Evolutionary conservation across 768 basidiomycete species (phyloP).

Genomic region (Kwoniella dendrophila): DNA sequence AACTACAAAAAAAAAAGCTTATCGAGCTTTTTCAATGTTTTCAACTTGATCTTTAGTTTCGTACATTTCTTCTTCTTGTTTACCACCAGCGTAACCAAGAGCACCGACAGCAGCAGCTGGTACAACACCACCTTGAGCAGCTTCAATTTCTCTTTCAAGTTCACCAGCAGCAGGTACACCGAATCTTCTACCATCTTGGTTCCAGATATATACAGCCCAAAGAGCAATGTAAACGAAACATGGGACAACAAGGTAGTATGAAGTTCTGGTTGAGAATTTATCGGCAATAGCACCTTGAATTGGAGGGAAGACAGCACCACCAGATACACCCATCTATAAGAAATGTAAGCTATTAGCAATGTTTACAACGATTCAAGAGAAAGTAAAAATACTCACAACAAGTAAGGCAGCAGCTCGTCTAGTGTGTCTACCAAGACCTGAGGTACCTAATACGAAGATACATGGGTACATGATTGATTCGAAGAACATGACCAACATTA

Average conservation of each 20-base stretch:
- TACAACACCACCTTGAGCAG: slow-evolving; percentile 14
- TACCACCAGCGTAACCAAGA: slow-evolving; percentile 28
- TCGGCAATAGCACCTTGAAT: slow-evolving; percentile 56
- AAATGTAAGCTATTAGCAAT: not conserved
- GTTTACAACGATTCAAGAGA: not conserved
- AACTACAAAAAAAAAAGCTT: not conserved
- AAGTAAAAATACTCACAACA: slow-evolving; percentile 43
- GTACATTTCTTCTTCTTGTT: slow-evolving; percentile 12
- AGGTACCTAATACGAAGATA: slow-evolving; percentile 61
- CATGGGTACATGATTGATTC: slow-evolving; percentile 60
- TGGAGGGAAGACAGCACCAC: slow-evolving; percentile 55
- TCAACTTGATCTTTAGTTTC: slow-evolving; percentile 24
- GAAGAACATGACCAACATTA: slow-evolving; percentile 72
- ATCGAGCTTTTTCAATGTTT: slow-evolving; percentile 24
- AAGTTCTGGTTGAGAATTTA: slow-evolving; percentile 40
- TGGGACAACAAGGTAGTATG: slow-evolving; percentile 48
- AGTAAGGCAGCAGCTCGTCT: slow-evolving; percentile 54
- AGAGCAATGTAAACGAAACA: slow-evolving; percentile 46
- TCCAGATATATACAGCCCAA: slow-evolving; percentile 51
- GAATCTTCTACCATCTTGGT: slow-evolving; percentile 42
- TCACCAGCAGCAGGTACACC: slow-evolving; percentile 11
- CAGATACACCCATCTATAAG: slow-evolving; percentile 33
- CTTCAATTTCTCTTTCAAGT: slow-evolving; percentile 19
- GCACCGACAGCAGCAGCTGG: slow-evolving; percentile 26
- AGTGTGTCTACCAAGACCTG: slow-evolving; percentile 55